A percentile compares a stretch with the other conserved stretches of the same genome.
Evolutionary conservation across 2,329 filamentous ascomycete genomes (phyloP).

Genomic region (Botrytis hyacinthi): DNA sequence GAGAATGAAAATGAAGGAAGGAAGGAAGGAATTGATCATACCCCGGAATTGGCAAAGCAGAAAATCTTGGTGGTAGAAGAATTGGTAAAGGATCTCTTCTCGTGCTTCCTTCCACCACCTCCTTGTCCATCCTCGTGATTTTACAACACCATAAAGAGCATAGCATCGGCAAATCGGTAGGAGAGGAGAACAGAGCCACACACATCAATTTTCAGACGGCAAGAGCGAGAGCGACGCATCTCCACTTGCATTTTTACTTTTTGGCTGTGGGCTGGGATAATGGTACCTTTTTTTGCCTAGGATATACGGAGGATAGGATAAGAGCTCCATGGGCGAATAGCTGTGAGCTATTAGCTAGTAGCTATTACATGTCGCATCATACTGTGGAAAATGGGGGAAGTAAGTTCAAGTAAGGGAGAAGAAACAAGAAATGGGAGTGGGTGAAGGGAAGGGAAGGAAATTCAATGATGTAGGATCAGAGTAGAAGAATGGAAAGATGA

Average conservation of each 20-base stretch:
- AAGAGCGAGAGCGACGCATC: background rate
- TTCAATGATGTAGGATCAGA: background rate
- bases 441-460: background rate
- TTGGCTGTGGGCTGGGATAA: background rate
- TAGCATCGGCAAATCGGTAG: slow-evolving; percentile 1
- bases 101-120: slow-evolving; percentile 16
- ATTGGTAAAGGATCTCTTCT: background rate
- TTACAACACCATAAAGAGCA: slow-evolving; percentile 5
- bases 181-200: background rate
- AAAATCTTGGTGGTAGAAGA: background rate
- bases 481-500: background rate
- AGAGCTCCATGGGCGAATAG: background rate
- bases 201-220: slow-evolving; percentile 6
- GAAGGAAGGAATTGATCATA: background rate
- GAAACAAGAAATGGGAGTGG: background rate
- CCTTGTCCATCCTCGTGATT: slow-evolving; percentile 9
- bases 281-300: background rate
- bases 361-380: background rate
- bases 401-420: background rate
- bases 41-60: background rate
- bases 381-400: background rate
- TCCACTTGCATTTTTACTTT: background rate
- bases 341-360: background rate
- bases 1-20: background rate
- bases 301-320: background rate